Conservation (phyloP, 106 monocot species). For the Agapanthus africanus region DNA sequence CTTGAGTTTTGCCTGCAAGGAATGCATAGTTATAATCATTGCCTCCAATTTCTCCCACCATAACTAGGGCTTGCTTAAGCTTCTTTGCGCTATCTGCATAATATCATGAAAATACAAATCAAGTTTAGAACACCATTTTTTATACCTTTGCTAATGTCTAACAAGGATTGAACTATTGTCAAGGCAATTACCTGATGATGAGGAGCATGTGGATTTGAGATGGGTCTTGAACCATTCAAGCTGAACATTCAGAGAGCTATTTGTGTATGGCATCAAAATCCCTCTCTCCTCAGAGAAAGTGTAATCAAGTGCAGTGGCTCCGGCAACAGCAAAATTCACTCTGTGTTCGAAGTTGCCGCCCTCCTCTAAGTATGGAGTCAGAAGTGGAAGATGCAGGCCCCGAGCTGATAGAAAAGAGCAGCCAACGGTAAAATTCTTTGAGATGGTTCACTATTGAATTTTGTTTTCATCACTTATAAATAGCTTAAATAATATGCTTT, state of each 20-base stretch:
- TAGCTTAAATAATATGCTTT: no score
- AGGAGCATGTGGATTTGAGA: constrained; percentile 7
- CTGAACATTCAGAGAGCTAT: constrained; percentile 10
- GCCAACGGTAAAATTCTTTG: no score
- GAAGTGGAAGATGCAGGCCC: neutral
- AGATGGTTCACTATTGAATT: no score
- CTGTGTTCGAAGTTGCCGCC: constrained; percentile 30
- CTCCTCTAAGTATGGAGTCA: neutral
- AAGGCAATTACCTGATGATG: neutral
- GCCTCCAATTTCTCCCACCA: constrained; percentile 19
- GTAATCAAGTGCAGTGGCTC: constrained; percentile 43
- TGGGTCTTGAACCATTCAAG: constrained; percentile 8
- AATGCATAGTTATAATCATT: constrained; percentile 20
- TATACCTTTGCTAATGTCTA: no score
- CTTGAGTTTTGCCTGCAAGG: neutral
- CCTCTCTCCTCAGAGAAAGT: constrained; percentile 24
- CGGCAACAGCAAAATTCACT: constrained; percentile 54
- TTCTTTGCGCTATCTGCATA: constrained; percentile 8
- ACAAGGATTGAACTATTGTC: neutral
- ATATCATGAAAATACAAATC: neutral
- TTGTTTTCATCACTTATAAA: no score
- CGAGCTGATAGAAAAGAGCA: neutral
- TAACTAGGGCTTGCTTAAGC: constrained; percentile 11
- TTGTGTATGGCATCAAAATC: constrained; percentile 4
- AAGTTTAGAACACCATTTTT: neutral